phyloP scores from a whole-genome alignment of 2,329 filamentous ascomycete species.

The Hypoxylon sp. region DNA sequence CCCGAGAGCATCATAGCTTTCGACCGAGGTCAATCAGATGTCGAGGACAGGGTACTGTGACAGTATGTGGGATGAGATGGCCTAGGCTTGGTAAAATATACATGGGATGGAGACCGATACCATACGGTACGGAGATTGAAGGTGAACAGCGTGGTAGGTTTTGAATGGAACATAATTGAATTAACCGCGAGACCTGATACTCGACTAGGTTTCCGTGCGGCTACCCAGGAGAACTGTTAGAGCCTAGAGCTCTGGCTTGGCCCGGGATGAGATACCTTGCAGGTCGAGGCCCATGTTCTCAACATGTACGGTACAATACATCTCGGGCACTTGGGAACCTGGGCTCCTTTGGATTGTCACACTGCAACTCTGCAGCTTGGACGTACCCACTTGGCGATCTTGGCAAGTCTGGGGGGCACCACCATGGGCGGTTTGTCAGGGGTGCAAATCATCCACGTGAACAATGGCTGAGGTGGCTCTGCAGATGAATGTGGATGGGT shows the following conservation, averaged over 20 bases:
- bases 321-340: conserved; percentile 17
- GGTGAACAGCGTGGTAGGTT: conserved; percentile 25
- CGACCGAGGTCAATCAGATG: conserved; percentile 38
- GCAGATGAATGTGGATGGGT: conserved; percentile 44
- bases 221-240: conserved; percentile 25
- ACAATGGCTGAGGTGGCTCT: conserved; percentile 48
- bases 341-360: conserved; percentile 43
- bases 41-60: conserved; percentile 33
- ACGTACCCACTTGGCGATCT: conserved; percentile 42
- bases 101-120: conserved; percentile 27
- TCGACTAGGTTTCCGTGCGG: conserved; percentile 36
- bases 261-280: conserved; percentile 33
- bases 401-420: conserved; percentile 45
- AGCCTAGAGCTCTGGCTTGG: conserved; percentile 30
- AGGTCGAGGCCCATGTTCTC: conserved; percentile 43
- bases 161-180: conserved; percentile 42
- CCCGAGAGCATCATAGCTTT: conserved; percentile 41
- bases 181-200: conserved; percentile 36
- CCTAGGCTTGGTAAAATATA: conserved; percentile 36
- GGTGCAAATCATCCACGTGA: conserved; percentile 46
- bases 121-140: conserved; percentile 29
- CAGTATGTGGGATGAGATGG: conserved; percentile 39
- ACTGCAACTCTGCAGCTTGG: conserved; percentile 46
- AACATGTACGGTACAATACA: conserved; percentile 22
- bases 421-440: conserved; percentile 37